Percentiles rank a stretch among this genome's conserved stretches.
Conservation (phyloP, 305 asterid species). For the Solanum hybrid region DNA sequence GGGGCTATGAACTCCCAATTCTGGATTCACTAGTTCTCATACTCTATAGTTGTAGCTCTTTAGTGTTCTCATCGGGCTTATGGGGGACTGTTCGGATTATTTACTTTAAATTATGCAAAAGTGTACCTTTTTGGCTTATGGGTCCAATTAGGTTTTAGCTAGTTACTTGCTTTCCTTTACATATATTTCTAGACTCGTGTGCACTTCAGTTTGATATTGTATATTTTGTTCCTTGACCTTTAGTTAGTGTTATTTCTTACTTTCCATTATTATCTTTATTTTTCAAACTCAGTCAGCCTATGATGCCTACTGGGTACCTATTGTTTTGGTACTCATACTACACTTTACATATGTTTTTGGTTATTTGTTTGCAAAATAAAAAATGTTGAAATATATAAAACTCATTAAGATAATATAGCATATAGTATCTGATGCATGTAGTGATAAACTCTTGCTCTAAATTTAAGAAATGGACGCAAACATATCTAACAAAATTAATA, state of each 20-base stretch:
- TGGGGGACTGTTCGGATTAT: not conserved
- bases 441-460: no score
- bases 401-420: no score
- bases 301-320: not conserved
- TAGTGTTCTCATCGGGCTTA: not conserved
- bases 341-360: not conserved
- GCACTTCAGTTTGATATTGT: not conserved
- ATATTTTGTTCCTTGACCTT: no score
- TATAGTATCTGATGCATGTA: no score
- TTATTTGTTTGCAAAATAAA: no score
- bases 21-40: not conserved
- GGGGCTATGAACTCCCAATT: not conserved
- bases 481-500: no score
- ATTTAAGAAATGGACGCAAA: no score
- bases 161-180: not conserved
- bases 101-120: not conserved
- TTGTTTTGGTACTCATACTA: not conserved
- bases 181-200: not conserved
- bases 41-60: not conserved
- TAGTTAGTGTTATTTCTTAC: not conserved
- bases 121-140: not conserved
- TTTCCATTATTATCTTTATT: not conserved
- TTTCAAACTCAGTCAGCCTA: not conserved
- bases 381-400: no score
- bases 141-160: not conserved